Evolutionary conservation across 1,284 basidiomycete genomes (phyloP).

Genomic region (Leccinum fallax): DNA sequence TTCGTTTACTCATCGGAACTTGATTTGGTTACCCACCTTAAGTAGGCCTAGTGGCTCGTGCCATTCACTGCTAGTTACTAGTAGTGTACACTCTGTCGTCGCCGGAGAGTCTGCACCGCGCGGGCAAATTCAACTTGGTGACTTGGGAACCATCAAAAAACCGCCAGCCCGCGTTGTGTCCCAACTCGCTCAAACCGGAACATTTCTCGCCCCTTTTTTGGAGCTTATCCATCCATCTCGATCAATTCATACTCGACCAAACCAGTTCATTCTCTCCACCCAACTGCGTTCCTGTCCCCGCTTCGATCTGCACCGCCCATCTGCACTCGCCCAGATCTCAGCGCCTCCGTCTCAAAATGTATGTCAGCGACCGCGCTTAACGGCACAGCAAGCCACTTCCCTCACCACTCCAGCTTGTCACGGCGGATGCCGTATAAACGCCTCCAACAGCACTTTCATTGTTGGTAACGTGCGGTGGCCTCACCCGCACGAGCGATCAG

Average conservation of each 20-base stretch:
- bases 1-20: constrained; percentile 39
- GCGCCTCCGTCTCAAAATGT: constrained; percentile 8
- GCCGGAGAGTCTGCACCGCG: background rate
- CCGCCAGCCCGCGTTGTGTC: constrained; percentile 29
- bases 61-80: background rate
- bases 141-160: constrained; percentile 38
- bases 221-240: constrained; percentile 27
- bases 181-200: constrained; percentile 24
- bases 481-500: constrained; percentile 26
- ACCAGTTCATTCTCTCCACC: constrained; percentile 12
- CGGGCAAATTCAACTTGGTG: background rate
- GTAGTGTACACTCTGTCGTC: background rate
- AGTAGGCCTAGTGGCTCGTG: background rate
- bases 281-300: constrained; percentile 2
- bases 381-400: constrained; percentile 7
- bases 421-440: constrained; percentile 23
- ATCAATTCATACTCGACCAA: constrained; percentile 18
- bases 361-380: constrained; percentile 1
- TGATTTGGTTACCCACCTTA: constrained; percentile 6
- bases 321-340: constrained; percentile 12
- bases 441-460: background rate
- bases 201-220: constrained; percentile 16
- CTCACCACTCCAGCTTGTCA: constrained; percentile 18
- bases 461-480: constrained; percentile 6
- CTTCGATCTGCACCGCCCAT: constrained; percentile 18